Evolutionary conservation across 345 rosid genomes (phyloP).

Genomic region (Hevea brasiliensis): DNA sequence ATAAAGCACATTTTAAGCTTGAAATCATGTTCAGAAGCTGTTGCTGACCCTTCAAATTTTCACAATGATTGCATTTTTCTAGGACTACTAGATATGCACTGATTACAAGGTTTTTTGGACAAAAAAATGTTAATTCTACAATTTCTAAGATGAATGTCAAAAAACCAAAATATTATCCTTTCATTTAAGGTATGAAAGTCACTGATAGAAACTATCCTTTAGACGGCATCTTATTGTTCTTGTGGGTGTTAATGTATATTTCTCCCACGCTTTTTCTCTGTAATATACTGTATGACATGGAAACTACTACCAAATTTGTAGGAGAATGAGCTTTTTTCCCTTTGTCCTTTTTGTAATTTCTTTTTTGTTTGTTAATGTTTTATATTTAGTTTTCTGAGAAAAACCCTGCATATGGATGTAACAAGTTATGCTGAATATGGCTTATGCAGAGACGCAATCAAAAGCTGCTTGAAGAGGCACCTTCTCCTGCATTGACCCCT

Average conservation of each 20-base stretch:
- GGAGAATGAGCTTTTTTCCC: not conserved
- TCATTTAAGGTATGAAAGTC: not conserved
- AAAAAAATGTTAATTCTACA: too few relatives aligned
- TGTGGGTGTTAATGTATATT: not conserved
- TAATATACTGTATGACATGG: not conserved
- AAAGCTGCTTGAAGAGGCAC: slow-evolving; percentile 96
- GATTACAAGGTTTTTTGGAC: not conserved
- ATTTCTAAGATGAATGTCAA: too few relatives aligned
- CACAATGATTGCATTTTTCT: not conserved
- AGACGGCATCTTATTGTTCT: not conserved
- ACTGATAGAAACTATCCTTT: not conserved
- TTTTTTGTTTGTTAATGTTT: not conserved
- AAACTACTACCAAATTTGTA: not conserved
- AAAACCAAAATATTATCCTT: too few relatives aligned
- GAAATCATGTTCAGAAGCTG: not conserved
- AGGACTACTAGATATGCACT: not conserved
- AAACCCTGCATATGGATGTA: slow-evolving; percentile 14
- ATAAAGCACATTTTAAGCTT: not conserved
- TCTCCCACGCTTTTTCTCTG: not conserved
- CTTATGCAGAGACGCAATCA: slow-evolving; percentile 86
- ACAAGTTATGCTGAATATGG: slow-evolving; percentile 26
- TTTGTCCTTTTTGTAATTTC: not conserved
- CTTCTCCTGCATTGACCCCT: slow-evolving; percentile 94
- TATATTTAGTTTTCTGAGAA: not conserved
- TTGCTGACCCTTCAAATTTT: not conserved